Conservation (phyloP, 176 grass and related monocot species). For the Aegilops bicornis region DNA sequence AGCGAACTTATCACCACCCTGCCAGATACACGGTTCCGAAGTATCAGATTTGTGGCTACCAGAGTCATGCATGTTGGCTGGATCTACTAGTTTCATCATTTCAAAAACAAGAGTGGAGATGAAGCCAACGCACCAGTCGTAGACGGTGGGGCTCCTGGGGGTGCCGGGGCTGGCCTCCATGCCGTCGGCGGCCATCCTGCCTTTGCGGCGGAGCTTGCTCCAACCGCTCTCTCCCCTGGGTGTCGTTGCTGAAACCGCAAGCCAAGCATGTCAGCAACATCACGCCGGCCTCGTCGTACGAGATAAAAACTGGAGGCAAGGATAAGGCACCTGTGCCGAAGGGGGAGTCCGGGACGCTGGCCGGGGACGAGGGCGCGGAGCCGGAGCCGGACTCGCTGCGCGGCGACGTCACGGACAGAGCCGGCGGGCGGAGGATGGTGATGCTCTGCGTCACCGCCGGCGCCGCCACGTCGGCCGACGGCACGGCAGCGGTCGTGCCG, state of each 20-base stretch:
- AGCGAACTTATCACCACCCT: slow-evolving; percentile 89
- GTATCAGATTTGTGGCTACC: background rate
- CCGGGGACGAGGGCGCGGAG: slow-evolving; percentile 67
- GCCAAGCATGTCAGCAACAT: background rate
- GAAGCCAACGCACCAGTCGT: slow-evolving; percentile 60
- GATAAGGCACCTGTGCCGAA: slow-evolving; percentile 38
- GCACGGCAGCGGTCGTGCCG: background rate
- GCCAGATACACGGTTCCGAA: background rate
- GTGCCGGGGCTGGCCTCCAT: slow-evolving; percentile 29
- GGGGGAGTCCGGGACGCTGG: slow-evolving; percentile 60
- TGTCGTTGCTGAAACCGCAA: slow-evolving; percentile 46
- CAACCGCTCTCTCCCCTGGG: slow-evolving; percentile 51
- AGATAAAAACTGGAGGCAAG: background rate
- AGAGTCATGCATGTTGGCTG: too few species aligned
- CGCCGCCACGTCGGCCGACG: background rate
- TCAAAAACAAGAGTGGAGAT: too few species aligned
- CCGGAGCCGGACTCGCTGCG: slow-evolving; percentile 50
- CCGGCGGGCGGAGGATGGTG: slow-evolving; percentile 59
- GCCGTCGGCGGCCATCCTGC: slow-evolving; percentile 38
- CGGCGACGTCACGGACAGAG: slow-evolving; percentile 44
- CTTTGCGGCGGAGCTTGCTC: slow-evolving; percentile 59
- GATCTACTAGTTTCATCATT: too few species aligned
- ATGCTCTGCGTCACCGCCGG: slow-evolving; percentile 67
- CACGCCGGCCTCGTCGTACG: background rate
- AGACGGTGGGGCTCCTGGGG: slow-evolving; percentile 82